A percentile compares a stretch with the other conserved stretches of the same genome.
These are phyloP conservation scores for Dactylonectria macrodidyma DNA, from an alignment of 2,329 filamentous ascomycete species.

Conservation along the genomic window DNA sequence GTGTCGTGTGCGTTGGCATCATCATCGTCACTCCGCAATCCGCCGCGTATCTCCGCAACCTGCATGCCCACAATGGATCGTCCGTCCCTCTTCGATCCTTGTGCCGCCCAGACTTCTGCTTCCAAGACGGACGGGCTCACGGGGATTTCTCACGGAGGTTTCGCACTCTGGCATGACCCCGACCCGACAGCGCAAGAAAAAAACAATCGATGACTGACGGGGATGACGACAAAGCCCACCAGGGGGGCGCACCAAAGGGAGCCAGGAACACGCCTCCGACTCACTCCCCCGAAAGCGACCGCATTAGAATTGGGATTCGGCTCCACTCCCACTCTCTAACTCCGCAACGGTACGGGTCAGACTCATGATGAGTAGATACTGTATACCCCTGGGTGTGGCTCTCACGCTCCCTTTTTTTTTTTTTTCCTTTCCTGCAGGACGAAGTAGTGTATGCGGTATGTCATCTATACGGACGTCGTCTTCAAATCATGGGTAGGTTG, in stretches of 20 bases:
- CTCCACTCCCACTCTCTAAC: constrained; percentile 17
- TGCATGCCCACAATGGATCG: constrained; percentile 7
- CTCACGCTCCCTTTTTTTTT: constrained; percentile 3
- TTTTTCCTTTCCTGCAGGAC: not conserved
- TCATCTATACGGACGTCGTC: too few relatives aligned
- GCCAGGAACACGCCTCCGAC: constrained; percentile 13
- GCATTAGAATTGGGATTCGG: constrained; percentile 9
- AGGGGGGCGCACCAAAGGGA: constrained; percentile 16
- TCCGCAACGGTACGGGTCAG: constrained; percentile 21
- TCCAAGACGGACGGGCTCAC: constrained; percentile 8
- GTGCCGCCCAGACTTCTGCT: not conserved
- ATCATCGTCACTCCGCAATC: constrained; percentile 18
- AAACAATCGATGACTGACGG: not conserved
- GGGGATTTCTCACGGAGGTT: constrained; percentile 10
- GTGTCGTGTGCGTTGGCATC: constrained; percentile 7
- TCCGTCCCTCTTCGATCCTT: not conserved
- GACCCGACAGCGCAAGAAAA: constrained; percentile 35
- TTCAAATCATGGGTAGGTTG: not conserved
- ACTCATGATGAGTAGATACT: not conserved
- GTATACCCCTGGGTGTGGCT: constrained; percentile 11
- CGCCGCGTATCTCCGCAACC: constrained; percentile 15
- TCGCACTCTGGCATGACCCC: constrained; percentile 43
- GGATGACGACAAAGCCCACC: constrained; percentile 20
- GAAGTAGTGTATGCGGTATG: too few relatives aligned
- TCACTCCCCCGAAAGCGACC: constrained; percentile 12